phyloP scores from a whole-genome alignment of 1,139 yeast species.

The Geotrichum restrictum region DNA sequence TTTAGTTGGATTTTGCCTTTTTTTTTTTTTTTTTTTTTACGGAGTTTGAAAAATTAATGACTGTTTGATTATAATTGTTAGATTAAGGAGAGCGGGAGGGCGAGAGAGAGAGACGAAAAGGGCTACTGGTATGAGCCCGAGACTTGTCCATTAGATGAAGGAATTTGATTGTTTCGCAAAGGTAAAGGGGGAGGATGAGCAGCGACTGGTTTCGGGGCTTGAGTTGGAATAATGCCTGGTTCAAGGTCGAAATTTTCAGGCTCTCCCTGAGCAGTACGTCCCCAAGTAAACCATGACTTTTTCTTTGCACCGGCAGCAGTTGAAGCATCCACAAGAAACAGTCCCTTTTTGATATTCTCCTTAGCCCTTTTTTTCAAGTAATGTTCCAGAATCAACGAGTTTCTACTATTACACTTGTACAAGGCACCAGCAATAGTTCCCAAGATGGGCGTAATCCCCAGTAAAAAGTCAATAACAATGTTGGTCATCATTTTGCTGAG shows the following conservation, averaged over 20 bases:
- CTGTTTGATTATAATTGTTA: neutral
- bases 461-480: conserved; percentile 57
- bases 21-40: neutral
- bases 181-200: conserved; percentile 5
- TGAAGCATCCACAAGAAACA: conserved; percentile 2
- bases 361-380: conserved; percentile 16
- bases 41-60: conserved; percentile 1
- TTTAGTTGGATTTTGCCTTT: neutral
- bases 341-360: conserved; percentile 15
- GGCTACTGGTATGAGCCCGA: neutral
- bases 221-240: too few species aligned
- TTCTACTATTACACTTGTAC: conserved; percentile 72
- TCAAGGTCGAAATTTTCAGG: too few species aligned
- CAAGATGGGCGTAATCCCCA: conserved; percentile 69
- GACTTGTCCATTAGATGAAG: neutral
- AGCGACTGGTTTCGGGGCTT: conserved; percentile 2
- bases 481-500: conserved; percentile 56
- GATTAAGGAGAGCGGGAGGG: too few species aligned
- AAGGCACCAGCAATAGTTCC: conserved; percentile 66
- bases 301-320: neutral
- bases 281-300: conserved; percentile 15
- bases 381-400: conserved; percentile 57
- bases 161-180: neutral
- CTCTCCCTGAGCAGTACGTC: neutral
- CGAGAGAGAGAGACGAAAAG: too few species aligned